These are phyloP conservation scores for Hordeum pubiflorum DNA, from an alignment of 202 grass and related monocot species.

Conservation along the genomic window DNA sequence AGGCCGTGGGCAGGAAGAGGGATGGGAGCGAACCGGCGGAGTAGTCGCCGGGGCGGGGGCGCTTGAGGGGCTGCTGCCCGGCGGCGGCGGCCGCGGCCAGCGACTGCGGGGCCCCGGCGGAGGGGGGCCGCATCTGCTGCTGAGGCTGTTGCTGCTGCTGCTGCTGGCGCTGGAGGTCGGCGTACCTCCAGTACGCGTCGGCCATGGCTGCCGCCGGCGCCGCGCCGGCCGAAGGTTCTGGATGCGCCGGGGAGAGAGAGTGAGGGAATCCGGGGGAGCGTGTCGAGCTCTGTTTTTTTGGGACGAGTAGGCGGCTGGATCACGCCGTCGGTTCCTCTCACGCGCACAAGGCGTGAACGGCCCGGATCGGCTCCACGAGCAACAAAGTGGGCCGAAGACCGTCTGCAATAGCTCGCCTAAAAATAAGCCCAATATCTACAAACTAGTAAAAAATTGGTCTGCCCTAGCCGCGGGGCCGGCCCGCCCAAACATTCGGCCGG, in stretches of 20 bases:
- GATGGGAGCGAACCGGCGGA: slow-evolving; percentile 31
- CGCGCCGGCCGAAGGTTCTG: not conserved
- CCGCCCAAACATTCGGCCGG: no score
- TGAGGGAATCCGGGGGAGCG: not conserved
- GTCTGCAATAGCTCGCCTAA: no score
- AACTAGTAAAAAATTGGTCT: no score
- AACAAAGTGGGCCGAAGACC: no score
- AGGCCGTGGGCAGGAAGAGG: not conserved
- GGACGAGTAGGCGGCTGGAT: not conserved
- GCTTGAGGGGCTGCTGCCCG: slow-evolving; percentile 49
- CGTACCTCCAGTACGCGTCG: slow-evolving; percentile 68
- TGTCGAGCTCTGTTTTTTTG: not conserved
- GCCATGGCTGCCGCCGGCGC: slow-evolving; percentile 33
- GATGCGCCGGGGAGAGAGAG: not conserved
- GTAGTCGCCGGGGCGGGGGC: slow-evolving; percentile 61
- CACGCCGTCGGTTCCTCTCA: not conserved
- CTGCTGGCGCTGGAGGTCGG: slow-evolving; percentile 32
- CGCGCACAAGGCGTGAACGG: not conserved
- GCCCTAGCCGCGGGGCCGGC: no score
- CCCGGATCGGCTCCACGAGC: not conserved
- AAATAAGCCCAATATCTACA: no score
- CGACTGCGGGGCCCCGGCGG: not conserved
- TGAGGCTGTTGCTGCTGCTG: not conserved
- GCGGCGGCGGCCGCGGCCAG: slow-evolving; percentile 1
- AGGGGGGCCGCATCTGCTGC: not conserved